Percentiles rank a stretch among this genome's conserved stretches.
These are phyloP conservation scores for Dendrostoma leiphaemia DNA, from an alignment of 2,329 filamentous ascomycete species.

Conservation along the genomic window DNA sequence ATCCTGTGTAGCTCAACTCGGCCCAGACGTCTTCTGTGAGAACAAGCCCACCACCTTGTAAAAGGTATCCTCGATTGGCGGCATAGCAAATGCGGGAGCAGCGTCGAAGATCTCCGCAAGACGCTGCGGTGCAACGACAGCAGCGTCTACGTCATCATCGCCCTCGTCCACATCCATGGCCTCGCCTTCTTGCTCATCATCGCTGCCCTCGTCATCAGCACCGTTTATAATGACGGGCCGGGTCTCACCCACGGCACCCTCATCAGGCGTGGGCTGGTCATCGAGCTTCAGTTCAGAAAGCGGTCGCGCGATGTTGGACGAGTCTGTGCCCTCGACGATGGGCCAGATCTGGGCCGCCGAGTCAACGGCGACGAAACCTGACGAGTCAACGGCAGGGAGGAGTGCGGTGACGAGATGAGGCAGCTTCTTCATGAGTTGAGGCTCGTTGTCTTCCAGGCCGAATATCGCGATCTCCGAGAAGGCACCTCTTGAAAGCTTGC, in stretches of 20 bases:
- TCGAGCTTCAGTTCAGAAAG: slow-evolving; percentile 52
- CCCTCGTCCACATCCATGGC: slow-evolving; percentile 31
- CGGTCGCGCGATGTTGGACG: slow-evolving; percentile 52
- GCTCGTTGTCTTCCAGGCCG: slow-evolving; percentile 55
- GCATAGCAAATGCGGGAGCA: slow-evolving; percentile 66
- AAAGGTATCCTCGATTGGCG: slow-evolving; percentile 73
- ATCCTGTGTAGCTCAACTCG: neutral
- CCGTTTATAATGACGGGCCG: slow-evolving; percentile 31
- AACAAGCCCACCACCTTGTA: slow-evolving; percentile 68
- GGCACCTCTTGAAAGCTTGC: slow-evolving; percentile 29
- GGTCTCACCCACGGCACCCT: slow-evolving; percentile 14
- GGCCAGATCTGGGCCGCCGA: slow-evolving; percentile 71
- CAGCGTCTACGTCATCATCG: slow-evolving; percentile 45
- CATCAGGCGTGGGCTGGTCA: slow-evolving; percentile 10
- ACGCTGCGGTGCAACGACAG: slow-evolving; percentile 66
- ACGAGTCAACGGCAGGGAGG: slow-evolving; percentile 59
- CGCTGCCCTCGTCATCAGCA: slow-evolving; percentile 24
- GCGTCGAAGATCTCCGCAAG: slow-evolving; percentile 69
- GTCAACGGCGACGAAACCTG: slow-evolving; percentile 75
- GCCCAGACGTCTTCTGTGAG: slow-evolving; percentile 29
- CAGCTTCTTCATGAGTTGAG: slow-evolving; percentile 57
- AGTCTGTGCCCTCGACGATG: slow-evolving; percentile 56
- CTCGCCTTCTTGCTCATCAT: slow-evolving; percentile 26
- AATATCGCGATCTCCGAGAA: slow-evolving; percentile 66
- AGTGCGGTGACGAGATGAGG: slow-evolving; percentile 64